phyloP scores from a whole-genome alignment of 2,329 filamentous ascomycete genomes.

The Aspergillus jensenii region DNA sequence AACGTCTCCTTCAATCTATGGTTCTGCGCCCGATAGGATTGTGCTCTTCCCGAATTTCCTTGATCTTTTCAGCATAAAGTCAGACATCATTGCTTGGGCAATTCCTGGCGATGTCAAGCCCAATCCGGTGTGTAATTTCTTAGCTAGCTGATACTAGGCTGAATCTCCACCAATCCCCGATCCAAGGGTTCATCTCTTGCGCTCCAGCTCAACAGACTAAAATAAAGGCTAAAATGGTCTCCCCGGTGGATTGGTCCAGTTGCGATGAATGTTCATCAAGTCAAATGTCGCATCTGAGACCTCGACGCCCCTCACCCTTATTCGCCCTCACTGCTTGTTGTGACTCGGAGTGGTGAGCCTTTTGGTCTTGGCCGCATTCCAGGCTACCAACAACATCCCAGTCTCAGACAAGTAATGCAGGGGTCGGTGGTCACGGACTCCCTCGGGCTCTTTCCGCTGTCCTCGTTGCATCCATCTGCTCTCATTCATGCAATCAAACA shows the following conservation, averaged over 20 bases:
- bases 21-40: not conserved
- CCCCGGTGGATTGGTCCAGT: constrained; percentile 2
- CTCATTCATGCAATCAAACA: not conserved
- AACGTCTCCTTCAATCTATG: not conserved
- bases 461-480: not conserved
- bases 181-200: constrained; percentile 6
- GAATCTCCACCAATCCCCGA: constrained; percentile 7
- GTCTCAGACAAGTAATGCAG: not conserved
- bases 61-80: not conserved
- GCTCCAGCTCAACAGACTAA: constrained; percentile 4
- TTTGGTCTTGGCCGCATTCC: not conserved
- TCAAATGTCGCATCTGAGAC: not conserved
- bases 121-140: not conserved
- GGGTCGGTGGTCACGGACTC: not conserved
- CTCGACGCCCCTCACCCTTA: not conserved
- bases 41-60: not conserved
- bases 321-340: not conserved
- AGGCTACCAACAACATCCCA: not conserved
- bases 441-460: not conserved
- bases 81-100: not conserved
- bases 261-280: not conserved
- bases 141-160: constrained; percentile 2
- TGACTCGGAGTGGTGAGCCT: not conserved
- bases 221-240: not conserved
- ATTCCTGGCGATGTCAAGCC: not conserved